Percentiles rank a stretch among this genome's conserved stretches.
Conservation (phyloP, 2,329 filamentous ascomycete genomes). For the Sclerotinia spermophila region DNA sequence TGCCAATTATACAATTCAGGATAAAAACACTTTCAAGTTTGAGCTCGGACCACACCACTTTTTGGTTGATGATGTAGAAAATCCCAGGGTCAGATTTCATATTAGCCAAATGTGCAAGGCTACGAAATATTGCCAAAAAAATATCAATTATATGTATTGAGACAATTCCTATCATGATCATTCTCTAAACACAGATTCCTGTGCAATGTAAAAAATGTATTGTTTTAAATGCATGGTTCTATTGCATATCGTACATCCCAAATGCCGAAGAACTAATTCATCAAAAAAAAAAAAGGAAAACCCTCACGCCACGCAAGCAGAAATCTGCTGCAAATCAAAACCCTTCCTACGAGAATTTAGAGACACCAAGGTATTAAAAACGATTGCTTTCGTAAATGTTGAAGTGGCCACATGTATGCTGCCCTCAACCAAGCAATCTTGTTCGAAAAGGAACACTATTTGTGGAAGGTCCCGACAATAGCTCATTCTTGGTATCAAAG, state of each 20-base stretch:
- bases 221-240: slow-evolving; percentile 31
- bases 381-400: slow-evolving; percentile 32
- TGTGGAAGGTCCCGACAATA: slow-evolving; percentile 23
- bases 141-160: background rate
- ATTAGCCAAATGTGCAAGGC: slow-evolving; percentile 22
- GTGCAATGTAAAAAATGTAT: slow-evolving; percentile 2
- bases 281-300: slow-evolving; percentile 22
- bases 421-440: slow-evolving; percentile 25
- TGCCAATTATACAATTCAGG: slow-evolving; percentile 19
- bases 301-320: slow-evolving; percentile 36
- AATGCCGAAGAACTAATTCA: slow-evolving; percentile 36
- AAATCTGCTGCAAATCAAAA: slow-evolving; percentile 30
- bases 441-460: slow-evolving; percentile 25
- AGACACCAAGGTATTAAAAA: slow-evolving; percentile 38
- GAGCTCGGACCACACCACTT: slow-evolving; percentile 14
- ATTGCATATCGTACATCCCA: slow-evolving; percentile 40
- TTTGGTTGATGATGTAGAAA: slow-evolving; percentile 20
- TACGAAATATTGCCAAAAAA: slow-evolving; percentile 3
- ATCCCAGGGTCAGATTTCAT: background rate
- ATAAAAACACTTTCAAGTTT: slow-evolving; percentile 24
- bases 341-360: slow-evolving; percentile 31
- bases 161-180: background rate
- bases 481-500: slow-evolving; percentile 22
- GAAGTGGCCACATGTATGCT: slow-evolving; percentile 27
- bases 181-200: background rate